Evolutionary conservation across 2,329 filamentous ascomycete species (phyloP), one percentile per base, ranked within the genome.

Genomic region (Venturia nashicola): DNA sequence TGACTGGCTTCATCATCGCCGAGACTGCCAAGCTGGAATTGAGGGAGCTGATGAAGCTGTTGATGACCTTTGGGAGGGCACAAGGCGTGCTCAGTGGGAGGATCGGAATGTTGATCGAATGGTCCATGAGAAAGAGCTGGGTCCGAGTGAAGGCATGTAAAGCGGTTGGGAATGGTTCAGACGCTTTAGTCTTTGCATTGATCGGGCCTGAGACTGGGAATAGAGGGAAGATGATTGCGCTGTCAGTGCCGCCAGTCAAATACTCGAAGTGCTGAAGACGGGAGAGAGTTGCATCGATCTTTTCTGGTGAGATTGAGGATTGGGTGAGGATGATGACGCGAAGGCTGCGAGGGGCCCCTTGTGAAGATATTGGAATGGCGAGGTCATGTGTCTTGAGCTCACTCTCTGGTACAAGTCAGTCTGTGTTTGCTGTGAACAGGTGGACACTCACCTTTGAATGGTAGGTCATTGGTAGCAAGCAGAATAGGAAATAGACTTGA

Each of bases 331-430:
- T 46, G 61, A 63, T 34, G 42, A 43, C 40, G 16, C 61, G 61
- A 32, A 63, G 51, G 42, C 23, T 62, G 27, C 51, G 46, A 23
- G 5, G 23, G 23, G 3, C 36, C 14, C 32, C 20, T 34, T 46
- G 5, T 23, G 42, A 46, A 43, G 60, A 2, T n/a, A 62, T 39
- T 12, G 40, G 43, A 14, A 63, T 63, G 16, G 40, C 27, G 20
- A 64, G 42, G 34, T 64, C 62, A 34, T 64, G 55, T 12, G 62
- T 64, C 34, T 61, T 36, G 23, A 64, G 27, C 11, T 36, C 34
- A 43, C 40, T 61, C 18, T 64, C 62, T 64, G 55, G 27, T 20
- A 7, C 14, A 48, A 11, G 43, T 61, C 27, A 36, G 62, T 51
- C 20, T 44, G 55, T n/a, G 8, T 2, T 44, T 7, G 14, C 16